A percentile compares a stretch with the other conserved stretches of the same genome.
Conservation (phyloP, 352 stramenopile species). For the Pythium dissotocum region DNA sequence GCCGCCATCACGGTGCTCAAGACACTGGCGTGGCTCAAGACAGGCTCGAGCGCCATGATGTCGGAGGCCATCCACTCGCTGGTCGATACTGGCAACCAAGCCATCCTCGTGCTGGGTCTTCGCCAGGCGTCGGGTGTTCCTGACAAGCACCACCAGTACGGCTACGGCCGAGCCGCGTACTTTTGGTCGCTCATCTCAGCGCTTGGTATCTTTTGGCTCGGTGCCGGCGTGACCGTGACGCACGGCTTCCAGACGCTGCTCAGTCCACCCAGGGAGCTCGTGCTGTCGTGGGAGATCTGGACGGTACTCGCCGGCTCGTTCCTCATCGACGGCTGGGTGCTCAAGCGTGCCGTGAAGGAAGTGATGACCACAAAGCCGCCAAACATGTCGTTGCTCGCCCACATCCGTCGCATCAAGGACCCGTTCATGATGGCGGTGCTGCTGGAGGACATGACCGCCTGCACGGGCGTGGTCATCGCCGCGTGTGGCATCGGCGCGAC, state of each 20-base stretch:
- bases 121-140: conserved; percentile 83
- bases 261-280: conserved; percentile 60
- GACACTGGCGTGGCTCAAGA: conserved; percentile 89
- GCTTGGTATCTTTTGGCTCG: conserved; percentile 98
- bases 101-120: conserved; percentile 86
- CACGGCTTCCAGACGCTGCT: conserved; percentile 89
- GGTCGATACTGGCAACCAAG: conserved; percentile 97
- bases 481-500: conserved; percentile 92
- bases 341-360: conserved; percentile 90
- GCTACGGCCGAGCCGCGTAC: conserved; percentile 97
- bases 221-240: conserved; percentile 93
- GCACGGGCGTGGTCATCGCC: conserved; percentile 95
- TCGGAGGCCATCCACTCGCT: conserved; percentile 97
- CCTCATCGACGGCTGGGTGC: conserved; percentile 95
- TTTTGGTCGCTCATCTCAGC: conserved; percentile 99
- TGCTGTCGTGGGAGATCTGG: conserved; percentile 92
- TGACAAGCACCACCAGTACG: conserved; percentile 96
- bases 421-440: conserved; percentile 97
- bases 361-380: conserved; percentile 75
- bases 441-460: conserved; percentile 96
- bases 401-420: conserved; percentile 88
- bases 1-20: conserved; percentile 93
- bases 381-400: conserved; percentile 64
- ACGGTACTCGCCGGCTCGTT: conserved; percentile 94
- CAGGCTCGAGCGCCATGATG: conserved; percentile 95